A percentile compares a stretch with the other conserved stretches of the same genome.
Evolutionary conservation across 495 filamentous ascomycete genomes (phyloP).

Genomic region (Darksidea phi): DNA sequence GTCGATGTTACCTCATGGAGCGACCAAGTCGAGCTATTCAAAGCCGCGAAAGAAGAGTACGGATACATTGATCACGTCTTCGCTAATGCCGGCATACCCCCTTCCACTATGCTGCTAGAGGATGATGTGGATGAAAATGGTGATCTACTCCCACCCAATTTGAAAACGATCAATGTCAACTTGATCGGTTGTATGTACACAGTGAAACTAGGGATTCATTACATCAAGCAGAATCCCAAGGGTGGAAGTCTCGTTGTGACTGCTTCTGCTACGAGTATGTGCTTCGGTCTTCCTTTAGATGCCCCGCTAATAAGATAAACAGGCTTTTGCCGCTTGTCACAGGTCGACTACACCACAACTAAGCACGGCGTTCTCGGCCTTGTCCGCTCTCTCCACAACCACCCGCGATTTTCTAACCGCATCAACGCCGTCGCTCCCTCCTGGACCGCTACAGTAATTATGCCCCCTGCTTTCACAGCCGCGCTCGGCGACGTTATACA

Average conservation of each 20-base stretch:
- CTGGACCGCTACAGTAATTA: slow-evolving; percentile 38
- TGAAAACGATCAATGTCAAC: slow-evolving; percentile 31
- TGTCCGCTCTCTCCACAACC: slow-evolving; percentile 23
- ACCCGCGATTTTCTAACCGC: slow-evolving; percentile 23
- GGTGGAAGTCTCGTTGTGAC: slow-evolving; percentile 38
- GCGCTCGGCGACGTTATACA: slow-evolving; percentile 15
- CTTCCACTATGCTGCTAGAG: slow-evolving; percentile 9
- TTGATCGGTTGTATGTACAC: slow-evolving; percentile 33
- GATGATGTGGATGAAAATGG: slow-evolving; percentile 31
- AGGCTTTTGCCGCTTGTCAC: slow-evolving; percentile 21
- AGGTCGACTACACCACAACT: slow-evolving; percentile 32
- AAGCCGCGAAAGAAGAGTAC: slow-evolving; percentile 20
- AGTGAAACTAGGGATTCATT: slow-evolving; percentile 20
- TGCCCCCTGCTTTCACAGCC: slow-evolving; percentile 16
- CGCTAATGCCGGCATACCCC: slow-evolving; percentile 33
- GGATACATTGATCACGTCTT: slow-evolving; percentile 32
- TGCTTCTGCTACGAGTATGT: slow-evolving; percentile 32
- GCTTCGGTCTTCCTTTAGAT: not conserved
- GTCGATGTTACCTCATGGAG: slow-evolving; percentile 31
- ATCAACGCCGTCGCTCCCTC: slow-evolving; percentile 38
- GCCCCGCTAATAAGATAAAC: not conserved
- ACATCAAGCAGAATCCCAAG: slow-evolving; percentile 18
- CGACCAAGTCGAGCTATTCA: slow-evolving; percentile 27
- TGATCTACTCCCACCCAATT: slow-evolving; percentile 19
- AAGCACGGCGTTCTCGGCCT: slow-evolving; percentile 39